phyloP scores from a whole-genome alignment of 257 asterid genomes.

The Gentiana straminea region DNA sequence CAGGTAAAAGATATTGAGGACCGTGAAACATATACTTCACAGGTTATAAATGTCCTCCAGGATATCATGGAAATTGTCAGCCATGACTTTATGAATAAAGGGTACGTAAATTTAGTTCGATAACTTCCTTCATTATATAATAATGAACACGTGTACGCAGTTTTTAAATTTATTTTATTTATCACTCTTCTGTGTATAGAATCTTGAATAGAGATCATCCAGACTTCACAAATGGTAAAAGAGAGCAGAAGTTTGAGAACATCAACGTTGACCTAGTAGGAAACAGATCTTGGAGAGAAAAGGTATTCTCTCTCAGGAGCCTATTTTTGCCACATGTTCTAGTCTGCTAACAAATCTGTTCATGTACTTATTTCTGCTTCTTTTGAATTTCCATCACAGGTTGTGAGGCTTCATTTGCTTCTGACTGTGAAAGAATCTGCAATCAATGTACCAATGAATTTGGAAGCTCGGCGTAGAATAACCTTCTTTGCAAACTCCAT shows the following conservation, averaged over 20 bases:
- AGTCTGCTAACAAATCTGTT: slow-evolving; percentile 8
- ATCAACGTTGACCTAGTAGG: slow-evolving; percentile 44
- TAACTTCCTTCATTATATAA: slow-evolving; percentile 9
- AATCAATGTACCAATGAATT: slow-evolving; percentile 78
- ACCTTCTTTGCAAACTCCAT: slow-evolving; percentile 94
- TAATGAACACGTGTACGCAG: not conserved
- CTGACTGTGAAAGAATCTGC: slow-evolving; percentile 97
- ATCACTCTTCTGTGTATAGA: slow-evolving; percentile 28
- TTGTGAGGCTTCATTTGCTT: slow-evolving; percentile 89
- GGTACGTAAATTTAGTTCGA: slow-evolving; percentile 45
- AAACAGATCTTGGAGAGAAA: slow-evolving; percentile 72
- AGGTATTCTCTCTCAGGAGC: slow-evolving; percentile 36
- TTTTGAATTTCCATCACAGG: slow-evolving; percentile 33
- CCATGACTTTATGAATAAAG: slow-evolving; percentile 79
- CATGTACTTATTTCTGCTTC: slow-evolving; percentile 6
- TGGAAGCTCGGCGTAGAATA: slow-evolving; percentile 93
- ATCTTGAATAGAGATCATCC: slow-evolving; percentile 36
- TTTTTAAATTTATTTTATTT: not conserved
- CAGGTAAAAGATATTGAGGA: slow-evolving; percentile 56
- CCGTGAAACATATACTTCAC: slow-evolving; percentile 35
- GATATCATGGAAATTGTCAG: slow-evolving; percentile 81
- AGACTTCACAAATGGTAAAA: slow-evolving; percentile 31
- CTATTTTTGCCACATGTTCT: slow-evolving; percentile 9
- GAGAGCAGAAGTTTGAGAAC: slow-evolving; percentile 69
- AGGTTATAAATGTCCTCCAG: slow-evolving; percentile 73